Evolutionary conservation across 75 land plant species (phyloP), one percentile per base, ranked within the genome.

Genomic region (Picea sitchensis): DNA sequence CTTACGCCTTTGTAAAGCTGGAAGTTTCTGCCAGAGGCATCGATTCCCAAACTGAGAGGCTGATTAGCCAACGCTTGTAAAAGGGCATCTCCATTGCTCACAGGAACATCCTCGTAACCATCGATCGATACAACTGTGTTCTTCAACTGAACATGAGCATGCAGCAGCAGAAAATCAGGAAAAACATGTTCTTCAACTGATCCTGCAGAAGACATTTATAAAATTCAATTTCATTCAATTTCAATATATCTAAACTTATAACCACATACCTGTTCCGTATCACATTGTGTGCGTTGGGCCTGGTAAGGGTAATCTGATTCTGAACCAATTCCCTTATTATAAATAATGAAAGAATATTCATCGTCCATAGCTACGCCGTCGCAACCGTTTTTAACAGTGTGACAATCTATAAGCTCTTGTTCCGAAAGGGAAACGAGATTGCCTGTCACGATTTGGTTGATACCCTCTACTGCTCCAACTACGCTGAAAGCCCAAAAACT

Each of bases 1-100:
- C 90, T 83, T 84, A 94, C 99, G 85, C 89, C 26, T 6, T 63
- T 85, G 83, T 92, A 92, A 75, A 92, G 87, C 58, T 92, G 95
- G 81, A 92, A 92, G 58, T 89, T 89, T 82, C 87, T 84, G 12
- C 86, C 91, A 44, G 91, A 89, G 57, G 93, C 95, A 61, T 93
- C 88, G 63, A 93, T 93, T 26, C 26, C 26, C 0, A 26, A 0
- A 26, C 26, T 26, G 26, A 26, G 26, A 0, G 26, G 26, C 26
- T 26, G 26, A 26, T 26, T 26, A 26, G 26, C 26, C 26, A 26
- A 26, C 26, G 26, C 26, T 26, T 26, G 41, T 58, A 89, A 23
- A 14, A 93, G 87, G 64, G 86, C 82, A 44, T 87, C 58, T 63
- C 91, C 93, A 58, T 84, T 79, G 58, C 84, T 91, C 56, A 21